Conservation (phyloP, 2,329 filamentous ascomycete species). For the Epichloe elymi region DNA sequence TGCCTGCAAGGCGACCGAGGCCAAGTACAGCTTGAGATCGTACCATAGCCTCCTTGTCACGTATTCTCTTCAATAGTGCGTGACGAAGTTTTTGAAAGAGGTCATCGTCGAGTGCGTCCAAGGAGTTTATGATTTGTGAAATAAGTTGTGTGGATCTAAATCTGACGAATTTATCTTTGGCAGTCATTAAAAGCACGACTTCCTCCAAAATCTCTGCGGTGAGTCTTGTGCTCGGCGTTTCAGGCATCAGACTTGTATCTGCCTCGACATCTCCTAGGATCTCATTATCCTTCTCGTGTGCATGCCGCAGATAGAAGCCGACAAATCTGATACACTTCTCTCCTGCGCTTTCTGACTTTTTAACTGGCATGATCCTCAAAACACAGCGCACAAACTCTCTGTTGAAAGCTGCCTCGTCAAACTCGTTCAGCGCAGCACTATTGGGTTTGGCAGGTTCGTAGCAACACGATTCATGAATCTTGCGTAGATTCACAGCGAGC, state of each 20-base stretch:
- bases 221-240: conserved; percentile 74
- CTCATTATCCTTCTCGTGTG: conserved; percentile 57
- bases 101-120: conserved; percentile 86
- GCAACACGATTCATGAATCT: conserved; percentile 77
- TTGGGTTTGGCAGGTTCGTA: conserved; percentile 45
- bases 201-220: conserved; percentile 60
- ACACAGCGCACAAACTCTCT: conserved; percentile 73
- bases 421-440: conserved; percentile 46
- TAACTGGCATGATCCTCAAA: conserved; percentile 69
- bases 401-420: conserved; percentile 80
- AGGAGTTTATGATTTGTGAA: conserved; percentile 80
- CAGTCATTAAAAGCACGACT: conserved; percentile 60
- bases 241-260: conserved; percentile 57
- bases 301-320: conserved; percentile 70
- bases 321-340: conserved; percentile 78
- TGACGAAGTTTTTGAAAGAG: conserved; percentile 72
- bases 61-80: conserved; percentile 69
- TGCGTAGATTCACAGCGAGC: conserved; percentile 72
- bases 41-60: conserved; percentile 89
- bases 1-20: conserved; percentile 70
- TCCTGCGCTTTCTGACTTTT: conserved; percentile 85
- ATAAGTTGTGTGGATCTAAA: conserved; percentile 84
- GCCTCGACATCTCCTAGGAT: conserved; percentile 51
- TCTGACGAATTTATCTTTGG: conserved; percentile 87
- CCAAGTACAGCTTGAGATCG: conserved; percentile 85